phyloP scores from a whole-genome alignment of 2,329 filamentous ascomycete genomes.

The Cercospora beticola region DNA sequence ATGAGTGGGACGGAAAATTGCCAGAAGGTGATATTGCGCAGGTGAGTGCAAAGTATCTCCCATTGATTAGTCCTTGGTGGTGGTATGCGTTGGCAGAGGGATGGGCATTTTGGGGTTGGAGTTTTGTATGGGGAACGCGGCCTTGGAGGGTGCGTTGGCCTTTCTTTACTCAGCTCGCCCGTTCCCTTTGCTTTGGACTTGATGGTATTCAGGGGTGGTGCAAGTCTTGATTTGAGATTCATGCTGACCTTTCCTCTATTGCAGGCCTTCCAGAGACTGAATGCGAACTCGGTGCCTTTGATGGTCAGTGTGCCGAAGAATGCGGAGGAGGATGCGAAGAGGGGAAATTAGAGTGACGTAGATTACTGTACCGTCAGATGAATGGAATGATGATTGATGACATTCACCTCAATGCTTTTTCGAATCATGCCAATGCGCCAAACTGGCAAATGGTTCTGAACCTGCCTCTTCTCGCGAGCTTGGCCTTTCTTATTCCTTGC shows the following conservation, averaged over 20 bases:
- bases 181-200: background rate
- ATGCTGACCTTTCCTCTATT: conserved; percentile 17
- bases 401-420: background rate
- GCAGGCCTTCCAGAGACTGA: conserved; percentile 55
- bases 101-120: conserved; percentile 43
- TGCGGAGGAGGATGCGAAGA: conserved; percentile 53
- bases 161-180: background rate
- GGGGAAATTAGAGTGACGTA: conserved; percentile 43
- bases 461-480: background rate
- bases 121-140: conserved; percentile 42
- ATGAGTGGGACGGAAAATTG: conserved; percentile 56
- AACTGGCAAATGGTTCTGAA: background rate
- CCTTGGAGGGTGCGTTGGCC: conserved; percentile 43
- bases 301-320: conserved; percentile 55
- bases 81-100: conserved; percentile 42
- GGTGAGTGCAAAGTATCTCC: conserved; percentile 44
- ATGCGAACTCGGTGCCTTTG: conserved; percentile 53
- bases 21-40: conserved; percentile 52
- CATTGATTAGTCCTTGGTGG: conserved; percentile 40
- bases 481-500: background rate
- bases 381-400: background rate
- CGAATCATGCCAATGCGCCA: background rate
- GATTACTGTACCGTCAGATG: background rate
- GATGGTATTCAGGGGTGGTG: background rate
- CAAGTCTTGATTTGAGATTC: background rate